phyloP scores from a whole-genome alignment of 1,139 yeast genomes.

The Hansenula lynferdii region DNA sequence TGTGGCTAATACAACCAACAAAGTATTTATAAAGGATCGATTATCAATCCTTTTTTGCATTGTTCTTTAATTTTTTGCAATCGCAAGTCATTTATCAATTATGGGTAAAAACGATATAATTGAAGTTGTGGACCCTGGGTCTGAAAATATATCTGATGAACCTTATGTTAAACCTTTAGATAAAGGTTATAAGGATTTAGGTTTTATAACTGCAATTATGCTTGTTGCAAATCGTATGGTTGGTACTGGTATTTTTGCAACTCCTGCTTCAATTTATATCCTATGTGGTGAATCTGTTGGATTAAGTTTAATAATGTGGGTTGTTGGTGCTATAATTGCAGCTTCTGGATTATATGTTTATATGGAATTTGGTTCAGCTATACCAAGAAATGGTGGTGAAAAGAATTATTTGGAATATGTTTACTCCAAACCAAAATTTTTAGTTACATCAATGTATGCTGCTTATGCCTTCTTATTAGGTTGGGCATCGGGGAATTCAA shows the following conservation, averaged over 20 bases:
- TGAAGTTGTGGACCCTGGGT: slow-evolving; percentile 2
- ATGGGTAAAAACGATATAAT: slow-evolving; percentile 1
- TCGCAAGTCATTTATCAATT: neutral
- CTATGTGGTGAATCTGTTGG: slow-evolving; percentile 72
- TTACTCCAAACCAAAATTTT: slow-evolving; percentile 61
- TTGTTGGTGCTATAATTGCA: slow-evolving; percentile 70
- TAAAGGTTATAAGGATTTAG: slow-evolving; percentile 23
- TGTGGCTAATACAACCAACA: neutral
- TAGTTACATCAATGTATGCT: slow-evolving; percentile 72
- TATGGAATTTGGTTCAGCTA: slow-evolving; percentile 80
- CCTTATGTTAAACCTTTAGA: slow-evolving; percentile 15
- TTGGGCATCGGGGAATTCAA: slow-evolving; percentile 78
- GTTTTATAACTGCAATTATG: slow-evolving; percentile 23
- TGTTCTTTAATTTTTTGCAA: no score
- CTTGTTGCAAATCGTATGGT: slow-evolving; percentile 75
- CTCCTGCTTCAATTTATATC: slow-evolving; percentile 70
- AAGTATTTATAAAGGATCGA: no score
- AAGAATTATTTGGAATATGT: slow-evolving; percentile 77
- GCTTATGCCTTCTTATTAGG: slow-evolving; percentile 73
- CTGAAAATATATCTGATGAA: slow-evolving; percentile 2
- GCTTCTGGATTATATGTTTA: slow-evolving; percentile 71
- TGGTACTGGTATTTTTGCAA: slow-evolving; percentile 86
- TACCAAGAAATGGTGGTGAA: slow-evolving; percentile 87
- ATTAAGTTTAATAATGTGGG: slow-evolving; percentile 68
- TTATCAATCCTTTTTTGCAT: no score